phyloP scores from a whole-genome alignment of 371 early-diverging fungal genomes.

The Apophysomyces sp. region DNA sequence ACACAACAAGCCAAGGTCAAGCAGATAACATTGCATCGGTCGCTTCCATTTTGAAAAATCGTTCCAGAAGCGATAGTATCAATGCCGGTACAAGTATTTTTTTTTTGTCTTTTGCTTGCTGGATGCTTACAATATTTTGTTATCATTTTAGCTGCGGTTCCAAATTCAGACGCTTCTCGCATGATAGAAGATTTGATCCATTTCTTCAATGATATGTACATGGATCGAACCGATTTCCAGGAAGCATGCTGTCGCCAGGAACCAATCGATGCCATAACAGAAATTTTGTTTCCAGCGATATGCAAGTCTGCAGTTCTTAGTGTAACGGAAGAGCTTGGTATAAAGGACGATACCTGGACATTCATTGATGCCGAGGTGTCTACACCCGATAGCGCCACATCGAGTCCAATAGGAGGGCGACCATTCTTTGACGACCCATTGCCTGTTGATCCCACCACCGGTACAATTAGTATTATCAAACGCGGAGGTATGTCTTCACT shows the following conservation, averaged over 20 bases:
- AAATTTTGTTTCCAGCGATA: slow-evolving; percentile 54
- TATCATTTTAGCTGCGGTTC: background rate
- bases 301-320: slow-evolving; percentile 5
- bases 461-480: slow-evolving; percentile 31
- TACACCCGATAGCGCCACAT: background rate
- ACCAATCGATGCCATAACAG: slow-evolving; percentile 53
- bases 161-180: background rate
- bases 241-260: slow-evolving; percentile 59
- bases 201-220: slow-evolving; percentile 58
- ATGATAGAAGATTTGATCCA: slow-evolving; percentile 30
- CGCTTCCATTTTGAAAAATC: background rate
- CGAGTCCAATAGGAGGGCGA: slow-evolving; percentile 4
- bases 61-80: slow-evolving; percentile 22
- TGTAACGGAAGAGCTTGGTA: slow-evolving; percentile 5
- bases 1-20: background rate
- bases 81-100: background rate
- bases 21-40: background rate
- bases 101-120: background rate
- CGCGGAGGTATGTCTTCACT: slow-evolving; percentile 43
- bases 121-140: background rate
- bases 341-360: slow-evolving; percentile 3
- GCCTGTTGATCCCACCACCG: slow-evolving; percentile 5
- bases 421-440: slow-evolving; percentile 14
- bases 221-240: slow-evolving; percentile 51
- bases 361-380: background rate